Evolutionary conservation across 1,139 yeast genomes (phyloP).

Genomic region (Schwanniomyces etchellsii): DNA sequence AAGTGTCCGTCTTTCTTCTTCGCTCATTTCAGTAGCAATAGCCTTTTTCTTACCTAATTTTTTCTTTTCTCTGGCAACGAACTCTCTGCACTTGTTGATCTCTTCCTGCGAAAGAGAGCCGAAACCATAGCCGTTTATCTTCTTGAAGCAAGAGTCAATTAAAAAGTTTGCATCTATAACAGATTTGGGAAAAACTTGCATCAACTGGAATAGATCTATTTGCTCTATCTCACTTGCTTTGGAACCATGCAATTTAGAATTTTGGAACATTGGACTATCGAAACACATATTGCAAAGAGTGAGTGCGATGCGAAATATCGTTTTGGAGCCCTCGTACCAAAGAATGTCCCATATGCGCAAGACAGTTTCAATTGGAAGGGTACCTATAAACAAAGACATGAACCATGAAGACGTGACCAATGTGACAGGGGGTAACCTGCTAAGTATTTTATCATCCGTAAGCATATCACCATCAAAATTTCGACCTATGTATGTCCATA

Average conservation of each 20-base stretch:
- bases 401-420: conserved; percentile 96
- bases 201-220: conserved; percentile 79
- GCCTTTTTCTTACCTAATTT: conserved; percentile 34
- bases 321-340: conserved; percentile 87
- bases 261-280: conserved; percentile 44
- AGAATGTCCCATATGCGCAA: conserved; percentile 91
- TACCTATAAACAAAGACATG: conserved; percentile 90
- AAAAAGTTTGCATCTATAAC: conserved; percentile 65
- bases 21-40: conserved; percentile 32
- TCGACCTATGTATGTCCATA: conserved; percentile 58
- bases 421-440: conserved; percentile 82
- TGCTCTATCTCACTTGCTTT: conserved; percentile 48
- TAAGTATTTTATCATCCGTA: conserved; percentile 57
- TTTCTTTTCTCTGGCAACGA: conserved; percentile 57
- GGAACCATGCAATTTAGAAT: conserved; percentile 8
- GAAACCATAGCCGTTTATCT: conserved; percentile 61
- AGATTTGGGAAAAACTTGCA: conserved; percentile 77
- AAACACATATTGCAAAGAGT: conserved; percentile 79
- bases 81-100: conserved; percentile 67
- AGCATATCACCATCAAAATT: conserved; percentile 37
- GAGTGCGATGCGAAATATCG: conserved; percentile 76
- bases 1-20: conserved; percentile 35
- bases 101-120: conserved; percentile 80
- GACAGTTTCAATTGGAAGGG: conserved; percentile 80
- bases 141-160: conserved; percentile 70